Evolutionary conservation across 176 grass and related monocot genomes (phyloP).

Genomic region (Bolboschoenus planiculmis): DNA sequence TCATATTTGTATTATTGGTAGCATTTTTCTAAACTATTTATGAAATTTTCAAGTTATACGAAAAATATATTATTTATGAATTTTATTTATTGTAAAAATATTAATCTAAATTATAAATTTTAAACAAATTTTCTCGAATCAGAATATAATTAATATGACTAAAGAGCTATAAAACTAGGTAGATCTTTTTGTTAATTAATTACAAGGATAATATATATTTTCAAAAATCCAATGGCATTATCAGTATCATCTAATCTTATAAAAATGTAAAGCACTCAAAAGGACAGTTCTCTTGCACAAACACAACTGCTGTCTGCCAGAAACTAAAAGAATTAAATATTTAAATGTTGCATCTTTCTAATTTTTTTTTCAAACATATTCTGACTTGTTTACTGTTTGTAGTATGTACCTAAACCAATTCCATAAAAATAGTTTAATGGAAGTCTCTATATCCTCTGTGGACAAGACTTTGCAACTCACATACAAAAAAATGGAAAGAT

Average conservation of each 20-base stretch:
- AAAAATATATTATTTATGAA: too few relatives aligned
- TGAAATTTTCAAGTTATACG: too few relatives aligned
- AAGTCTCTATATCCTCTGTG: background rate
- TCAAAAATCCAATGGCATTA: background rate
- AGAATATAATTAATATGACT: background rate
- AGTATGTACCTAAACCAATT: background rate
- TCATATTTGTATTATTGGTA: too few relatives aligned
- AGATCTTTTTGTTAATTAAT: background rate
- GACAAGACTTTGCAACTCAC: background rate
- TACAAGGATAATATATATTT: too few relatives aligned
- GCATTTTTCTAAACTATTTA: too few relatives aligned
- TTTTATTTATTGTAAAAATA: too few relatives aligned
- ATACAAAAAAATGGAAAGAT: background rate
- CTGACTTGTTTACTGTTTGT: slow-evolving; percentile 9
- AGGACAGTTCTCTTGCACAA: slow-evolving; percentile 2
- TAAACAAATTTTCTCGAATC: background rate
- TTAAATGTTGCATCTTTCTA: background rate
- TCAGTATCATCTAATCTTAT: background rate
- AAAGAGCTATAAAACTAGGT: background rate
- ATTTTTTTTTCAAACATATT: slow-evolving; percentile 1
- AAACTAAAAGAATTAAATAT: background rate
- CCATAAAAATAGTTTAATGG: background rate
- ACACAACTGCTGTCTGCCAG: slow-evolving; percentile 7
- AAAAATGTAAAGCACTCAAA: background rate
- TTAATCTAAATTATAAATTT: too few relatives aligned